A percentile compares a stretch with the other conserved stretches of the same genome.
phyloP scores from a whole-genome alignment of 2,329 filamentous ascomycete species.

The Xylaria sp. region DNA sequence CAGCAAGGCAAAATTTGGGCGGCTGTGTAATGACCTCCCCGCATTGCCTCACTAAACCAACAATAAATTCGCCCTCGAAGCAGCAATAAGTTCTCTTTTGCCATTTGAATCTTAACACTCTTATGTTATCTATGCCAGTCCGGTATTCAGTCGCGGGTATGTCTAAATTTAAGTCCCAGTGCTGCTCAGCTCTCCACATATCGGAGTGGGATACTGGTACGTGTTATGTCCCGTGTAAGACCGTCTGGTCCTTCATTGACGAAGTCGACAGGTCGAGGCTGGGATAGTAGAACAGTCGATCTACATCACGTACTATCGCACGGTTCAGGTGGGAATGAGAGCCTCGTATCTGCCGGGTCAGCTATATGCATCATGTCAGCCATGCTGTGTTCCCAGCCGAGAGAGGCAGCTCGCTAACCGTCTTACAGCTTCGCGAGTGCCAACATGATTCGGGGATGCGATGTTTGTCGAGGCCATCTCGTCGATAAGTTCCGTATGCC shows the following conservation, averaged over 20 bases:
- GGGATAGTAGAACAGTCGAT: background rate
- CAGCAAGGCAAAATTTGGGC: background rate
- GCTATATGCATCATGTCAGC: constrained; percentile 32
- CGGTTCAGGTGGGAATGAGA: background rate
- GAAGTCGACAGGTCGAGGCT: constrained; percentile 18
- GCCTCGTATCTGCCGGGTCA: background rate
- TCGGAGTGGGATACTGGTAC: constrained; percentile 26
- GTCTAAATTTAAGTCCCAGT: background rate
- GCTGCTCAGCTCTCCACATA: constrained; percentile 10
- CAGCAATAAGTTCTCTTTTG: background rate
- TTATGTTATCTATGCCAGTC: background rate
- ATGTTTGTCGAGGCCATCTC: constrained; percentile 44
- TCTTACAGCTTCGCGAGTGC: constrained; percentile 49
- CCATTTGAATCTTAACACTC: background rate
- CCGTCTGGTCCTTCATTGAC: background rate
- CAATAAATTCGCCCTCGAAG: constrained; percentile 6
- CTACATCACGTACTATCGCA: background rate
- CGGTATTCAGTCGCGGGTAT: background rate
- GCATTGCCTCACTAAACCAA: background rate
- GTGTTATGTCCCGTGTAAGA: background rate
- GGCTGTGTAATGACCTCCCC: constrained; percentile 12
- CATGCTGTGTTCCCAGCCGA: background rate
- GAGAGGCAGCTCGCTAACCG: constrained; percentile 11
- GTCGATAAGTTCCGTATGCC: constrained; percentile 47
- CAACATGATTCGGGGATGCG: constrained; percentile 48